Percentiles rank a stretch among this genome's conserved stretches.
Evolutionary conservation across 768 basidiomycete species (phyloP).

Genomic region (Pisolithus marmoratus): DNA sequence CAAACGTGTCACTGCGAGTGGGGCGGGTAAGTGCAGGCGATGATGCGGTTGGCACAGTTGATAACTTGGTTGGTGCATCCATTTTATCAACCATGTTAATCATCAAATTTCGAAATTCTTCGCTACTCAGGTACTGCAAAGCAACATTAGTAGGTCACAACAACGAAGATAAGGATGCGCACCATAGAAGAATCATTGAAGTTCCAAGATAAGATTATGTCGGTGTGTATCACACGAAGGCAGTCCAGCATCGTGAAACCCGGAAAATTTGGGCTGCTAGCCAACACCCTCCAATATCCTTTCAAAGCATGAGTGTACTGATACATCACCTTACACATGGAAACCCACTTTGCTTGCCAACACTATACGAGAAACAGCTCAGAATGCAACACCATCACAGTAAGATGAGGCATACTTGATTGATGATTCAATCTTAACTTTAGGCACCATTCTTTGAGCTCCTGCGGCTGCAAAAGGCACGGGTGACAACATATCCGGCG

Average conservation of each 20-base stretch:
- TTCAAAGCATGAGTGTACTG: background rate
- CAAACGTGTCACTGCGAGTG: no score
- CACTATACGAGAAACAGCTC: background rate
- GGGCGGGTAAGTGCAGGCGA: no score
- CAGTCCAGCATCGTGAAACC: conserved; percentile 5
- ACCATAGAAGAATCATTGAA: conserved; percentile 5
- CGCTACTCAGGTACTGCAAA: background rate
- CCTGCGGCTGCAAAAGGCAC: background rate
- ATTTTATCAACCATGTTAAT: no score
- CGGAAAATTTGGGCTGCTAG: conserved; percentile 6
- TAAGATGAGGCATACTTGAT: background rate
- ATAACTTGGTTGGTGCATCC: no score
- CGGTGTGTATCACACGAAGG: conserved; percentile 13
- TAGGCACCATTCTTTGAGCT: conserved; percentile 1
- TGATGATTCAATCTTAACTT: conserved; percentile 1
- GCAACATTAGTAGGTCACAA: background rate
- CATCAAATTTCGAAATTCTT: background rate
- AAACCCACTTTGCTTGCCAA: conserved; percentile 3
- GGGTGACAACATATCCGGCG: background rate
- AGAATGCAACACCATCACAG: background rate
- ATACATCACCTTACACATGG: background rate
- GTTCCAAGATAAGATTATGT: conserved; percentile 17
- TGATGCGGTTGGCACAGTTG: no score
- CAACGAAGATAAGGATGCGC: background rate
- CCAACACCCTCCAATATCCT: conserved; percentile 17